Evolutionary conservation across 225 moss, liverwort and hornwort genomes (phyloP).

Genomic region (Pseudisothecium myosuroides): DNA sequence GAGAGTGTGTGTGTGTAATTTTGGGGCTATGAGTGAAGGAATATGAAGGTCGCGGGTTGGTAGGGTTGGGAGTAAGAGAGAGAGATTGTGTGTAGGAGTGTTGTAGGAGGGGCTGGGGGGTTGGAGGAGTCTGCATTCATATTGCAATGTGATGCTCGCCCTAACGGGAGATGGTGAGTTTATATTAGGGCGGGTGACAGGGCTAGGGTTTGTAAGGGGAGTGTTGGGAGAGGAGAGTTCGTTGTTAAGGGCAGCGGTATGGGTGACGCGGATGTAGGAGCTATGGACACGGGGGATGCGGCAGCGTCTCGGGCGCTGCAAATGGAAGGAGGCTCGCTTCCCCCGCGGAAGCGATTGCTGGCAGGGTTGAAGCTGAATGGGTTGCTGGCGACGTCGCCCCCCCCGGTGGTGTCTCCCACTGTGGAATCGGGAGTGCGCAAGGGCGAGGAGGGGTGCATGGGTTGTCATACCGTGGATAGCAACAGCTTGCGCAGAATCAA

Average conservation of each 20-base stretch:
- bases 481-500: conserved; percentile 43
- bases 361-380: conserved; percentile 86
- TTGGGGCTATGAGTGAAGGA: neutral
- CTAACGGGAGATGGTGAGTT: neutral
- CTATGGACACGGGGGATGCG: conserved; percentile 15
- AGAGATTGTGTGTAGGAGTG: neutral
- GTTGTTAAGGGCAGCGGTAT: neutral
- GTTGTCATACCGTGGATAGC: conserved; percentile 40
- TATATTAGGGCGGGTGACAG: conserved; percentile 6
- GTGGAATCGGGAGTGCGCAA: neutral
- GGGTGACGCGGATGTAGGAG: conserved; percentile 34
- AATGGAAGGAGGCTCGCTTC: conserved; percentile 69
- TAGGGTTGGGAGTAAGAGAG: neutral
- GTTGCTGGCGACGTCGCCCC: conserved; percentile 26
- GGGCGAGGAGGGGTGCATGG: conserved; percentile 38
- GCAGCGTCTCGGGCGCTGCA: conserved; percentile 40
- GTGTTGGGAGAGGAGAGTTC: neutral
- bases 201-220: conserved; percentile 17
- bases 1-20: neutral
- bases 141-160: conserved; percentile 16
- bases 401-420: conserved; percentile 8
- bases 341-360: conserved; percentile 75
- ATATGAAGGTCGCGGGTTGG: neutral
- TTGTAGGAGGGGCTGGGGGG: neutral
- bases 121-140: neutral